A percentile compares a stretch with the other conserved stretches of the same genome.
Conservation (phyloP, 371 early-diverging fungal species). For the Lichtheimia corymbifera region DNA sequence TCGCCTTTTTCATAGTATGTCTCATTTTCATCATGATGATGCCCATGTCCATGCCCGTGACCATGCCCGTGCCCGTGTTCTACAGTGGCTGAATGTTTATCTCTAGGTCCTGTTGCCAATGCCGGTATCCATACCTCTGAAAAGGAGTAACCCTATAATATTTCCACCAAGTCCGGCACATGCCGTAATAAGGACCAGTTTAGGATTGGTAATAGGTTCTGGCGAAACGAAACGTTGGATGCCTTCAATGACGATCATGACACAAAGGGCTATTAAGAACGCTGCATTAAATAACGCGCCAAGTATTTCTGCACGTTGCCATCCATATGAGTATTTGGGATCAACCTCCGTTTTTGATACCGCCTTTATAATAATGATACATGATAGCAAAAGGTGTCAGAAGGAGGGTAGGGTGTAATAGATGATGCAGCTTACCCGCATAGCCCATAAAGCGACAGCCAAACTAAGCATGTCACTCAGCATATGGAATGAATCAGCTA, state of each 20-base stretch:
- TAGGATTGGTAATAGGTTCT: slow-evolving; percentile 70
- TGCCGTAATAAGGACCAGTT: slow-evolving; percentile 82
- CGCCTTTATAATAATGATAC: slow-evolving; percentile 16
- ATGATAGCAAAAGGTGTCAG: not conserved
- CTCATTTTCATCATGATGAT: slow-evolving; percentile 27
- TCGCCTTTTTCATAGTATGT: slow-evolving; percentile 22
- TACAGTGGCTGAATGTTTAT: slow-evolving; percentile 3
- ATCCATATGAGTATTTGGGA: slow-evolving; percentile 83
- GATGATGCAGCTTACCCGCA: slow-evolving; percentile 45
- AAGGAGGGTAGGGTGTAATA: not conserved
- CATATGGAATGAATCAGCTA: slow-evolving; percentile 96
- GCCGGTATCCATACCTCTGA: slow-evolving; percentile 56
- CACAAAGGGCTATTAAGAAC: slow-evolving; percentile 84
- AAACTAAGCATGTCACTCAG: slow-evolving; percentile 82
- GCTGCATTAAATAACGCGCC: slow-evolving; percentile 92
- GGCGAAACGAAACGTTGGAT: slow-evolving; percentile 80
- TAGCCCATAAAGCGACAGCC: slow-evolving; percentile 85
- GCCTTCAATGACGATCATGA: slow-evolving; percentile 88
- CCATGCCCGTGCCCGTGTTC: slow-evolving; percentile 28
- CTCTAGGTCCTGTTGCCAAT: not conserved
- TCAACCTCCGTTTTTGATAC: slow-evolving; percentile 42
- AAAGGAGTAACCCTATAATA: slow-evolving; percentile 78
- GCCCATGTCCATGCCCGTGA: slow-evolving; percentile 27
- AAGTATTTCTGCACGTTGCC: slow-evolving; percentile 90
- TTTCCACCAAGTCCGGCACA: slow-evolving; percentile 84